phyloP scores from a whole-genome alignment of 169 alveolate species.

The Plasmodium relictum region DNA sequence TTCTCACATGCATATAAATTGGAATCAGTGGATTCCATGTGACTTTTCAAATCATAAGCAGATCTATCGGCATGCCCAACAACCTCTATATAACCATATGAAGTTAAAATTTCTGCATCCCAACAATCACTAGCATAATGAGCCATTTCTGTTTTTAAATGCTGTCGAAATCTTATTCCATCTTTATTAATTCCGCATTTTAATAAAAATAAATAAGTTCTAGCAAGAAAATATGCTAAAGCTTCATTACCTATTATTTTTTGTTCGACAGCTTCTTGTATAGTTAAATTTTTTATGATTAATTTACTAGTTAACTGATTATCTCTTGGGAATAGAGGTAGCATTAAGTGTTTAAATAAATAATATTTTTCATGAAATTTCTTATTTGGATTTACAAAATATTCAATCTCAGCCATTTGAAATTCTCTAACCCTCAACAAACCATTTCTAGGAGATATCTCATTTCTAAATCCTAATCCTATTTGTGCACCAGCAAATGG shows the following conservation, averaged over 20 bases:
- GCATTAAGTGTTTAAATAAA: slow-evolving; percentile 84
- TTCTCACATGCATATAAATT: slow-evolving; percentile 93
- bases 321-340: slow-evolving; percentile 93
- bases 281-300: slow-evolving; percentile 81
- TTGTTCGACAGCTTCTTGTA: slow-evolving; percentile 94
- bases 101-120: slow-evolving; percentile 98
- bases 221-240: slow-evolving; percentile 96
- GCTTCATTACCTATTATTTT: slow-evolving; percentile 95
- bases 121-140: slow-evolving; percentile 99
- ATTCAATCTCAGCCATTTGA: slow-evolving; percentile 99
- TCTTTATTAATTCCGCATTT: slow-evolving; percentile 93
- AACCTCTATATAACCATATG: slow-evolving; percentile 98
- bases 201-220: slow-evolving; percentile 94
- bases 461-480: slow-evolving; percentile 98
- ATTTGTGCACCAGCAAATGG: slow-evolving; percentile 99
- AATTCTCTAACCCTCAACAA: slow-evolving; percentile 97
- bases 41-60: slow-evolving; percentile 95
- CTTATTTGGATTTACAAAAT: slow-evolving; percentile 96
- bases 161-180: slow-evolving; percentile 97
- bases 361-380: slow-evolving; percentile 93
- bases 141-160: slow-evolving; percentile 97
- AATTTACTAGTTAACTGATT: slow-evolving; percentile 83
- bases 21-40: slow-evolving; percentile 91
- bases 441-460: slow-evolving; percentile 98
- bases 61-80: slow-evolving; percentile 99